phyloP scores from a whole-genome alignment of 2,329 filamentous ascomycete species.

The Cladosporium sp. region DNA sequence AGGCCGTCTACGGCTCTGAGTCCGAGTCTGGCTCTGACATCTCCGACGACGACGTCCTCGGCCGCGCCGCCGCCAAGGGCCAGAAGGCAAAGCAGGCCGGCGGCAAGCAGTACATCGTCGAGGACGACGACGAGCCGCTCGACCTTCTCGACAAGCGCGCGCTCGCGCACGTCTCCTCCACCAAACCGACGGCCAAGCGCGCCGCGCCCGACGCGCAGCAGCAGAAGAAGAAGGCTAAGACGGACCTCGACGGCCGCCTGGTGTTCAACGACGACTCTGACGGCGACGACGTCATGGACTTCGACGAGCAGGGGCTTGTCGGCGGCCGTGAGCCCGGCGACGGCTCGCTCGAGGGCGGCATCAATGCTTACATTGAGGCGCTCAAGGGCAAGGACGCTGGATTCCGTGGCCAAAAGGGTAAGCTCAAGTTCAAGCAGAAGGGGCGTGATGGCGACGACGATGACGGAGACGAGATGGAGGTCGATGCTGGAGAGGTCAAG shows the following conservation, averaged over 20 bases:
- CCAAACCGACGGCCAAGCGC: constrained; percentile 65
- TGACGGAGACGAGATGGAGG: constrained; percentile 37
- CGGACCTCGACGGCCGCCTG: constrained; percentile 72
- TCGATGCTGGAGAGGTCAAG: constrained; percentile 37
- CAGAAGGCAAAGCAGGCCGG: constrained; percentile 38
- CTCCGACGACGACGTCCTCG: constrained; percentile 54
- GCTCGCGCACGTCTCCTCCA: constrained; percentile 87
- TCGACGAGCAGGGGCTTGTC: constrained; percentile 50
- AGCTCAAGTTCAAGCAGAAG: constrained; percentile 54
- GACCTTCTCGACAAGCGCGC: constrained; percentile 86
- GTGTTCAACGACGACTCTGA: constrained; percentile 56
- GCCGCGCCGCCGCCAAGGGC: constrained; percentile 41
- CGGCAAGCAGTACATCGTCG: constrained; percentile 75
- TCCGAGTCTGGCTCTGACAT: constrained; percentile 55
- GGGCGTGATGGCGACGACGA: constrained; percentile 34
- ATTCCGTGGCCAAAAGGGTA: constrained; percentile 52
- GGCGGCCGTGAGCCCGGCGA: constrained; percentile 31
- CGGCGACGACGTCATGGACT: constrained; percentile 46
- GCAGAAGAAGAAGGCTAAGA: constrained; percentile 56
- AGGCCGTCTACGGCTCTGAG: constrained; percentile 74
- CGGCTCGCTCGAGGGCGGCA: constrained; percentile 42
- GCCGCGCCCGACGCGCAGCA: constrained; percentile 33
- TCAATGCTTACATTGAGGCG: constrained; percentile 57
- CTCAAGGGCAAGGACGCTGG: constrained; percentile 55
- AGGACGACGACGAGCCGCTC: constrained; percentile 89